Base-by-base conservation (phyloP, 23 red algal genomes). In the Gracilaria caudata region DNA sequence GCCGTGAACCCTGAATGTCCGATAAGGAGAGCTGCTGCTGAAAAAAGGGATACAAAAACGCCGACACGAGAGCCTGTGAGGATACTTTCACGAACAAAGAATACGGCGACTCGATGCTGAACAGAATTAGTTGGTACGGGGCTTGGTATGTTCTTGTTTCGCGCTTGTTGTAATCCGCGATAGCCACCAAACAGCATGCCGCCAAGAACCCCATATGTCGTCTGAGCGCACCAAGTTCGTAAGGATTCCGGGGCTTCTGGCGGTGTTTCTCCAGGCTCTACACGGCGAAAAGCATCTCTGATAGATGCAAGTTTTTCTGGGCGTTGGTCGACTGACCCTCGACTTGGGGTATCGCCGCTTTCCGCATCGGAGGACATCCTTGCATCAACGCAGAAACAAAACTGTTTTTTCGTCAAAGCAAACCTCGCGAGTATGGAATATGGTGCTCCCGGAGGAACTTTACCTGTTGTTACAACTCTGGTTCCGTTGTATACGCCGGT, bases 111-210 rank as follows among this genome's bases (percentile, higher is more conserved):
- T 36, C 87, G 87, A 46, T 91, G 87, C 36, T 63, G 38, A 3
- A 36, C 29, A 19, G 57, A 72, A 7, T 8, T 73, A 26, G 78
- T 75, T 35, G 85, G 85, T 19, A 82, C 64, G 3, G 87, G 77
- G 30, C 73, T 64, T 30, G 76, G 77, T 14, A 73, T 74, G 47
- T 36, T 53, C n/a, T 40, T 63, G 34, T 56, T 82, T 49, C 74
- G 75, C 19, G 87, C 76, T 71, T 73, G 64, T 51, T 66, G 77
- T 23, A 91, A 77, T 54, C 87, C 87, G 25, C 87, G 87, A 51
- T 91, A 91, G 59, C 87, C 87, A 53, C 87, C 87, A 59, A 72
- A 91, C 21, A 91, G 30, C 77, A 81, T 91, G 25, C 87, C 87
- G 17, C 77, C 87, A 47, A 91, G 37, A 45, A 81, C 32, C 26